Percentiles rank a stretch among this genome's conserved stretches.
phyloP scores from a whole-genome alignment of 1,284 basidiomycete species.

The Wallemia ichthyophaga region DNA sequence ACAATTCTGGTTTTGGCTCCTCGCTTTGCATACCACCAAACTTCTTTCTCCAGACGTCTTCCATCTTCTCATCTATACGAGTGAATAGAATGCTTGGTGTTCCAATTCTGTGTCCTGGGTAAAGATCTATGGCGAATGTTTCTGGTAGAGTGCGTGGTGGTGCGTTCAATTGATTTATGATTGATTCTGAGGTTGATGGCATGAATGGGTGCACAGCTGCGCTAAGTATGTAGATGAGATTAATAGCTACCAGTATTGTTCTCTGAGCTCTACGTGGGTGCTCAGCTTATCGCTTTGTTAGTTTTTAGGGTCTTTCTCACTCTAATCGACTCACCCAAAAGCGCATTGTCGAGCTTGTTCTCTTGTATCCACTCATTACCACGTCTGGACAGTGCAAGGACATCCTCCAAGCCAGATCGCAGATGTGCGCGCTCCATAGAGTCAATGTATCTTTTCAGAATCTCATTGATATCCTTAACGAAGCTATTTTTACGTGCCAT shows the following conservation, averaged over 20 bases:
- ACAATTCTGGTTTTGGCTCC: slow-evolving; percentile 12
- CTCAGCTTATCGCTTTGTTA: neutral
- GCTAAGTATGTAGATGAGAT: slow-evolving; percentile 74
- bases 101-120: slow-evolving; percentile 59
- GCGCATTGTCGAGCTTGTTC: slow-evolving; percentile 64
- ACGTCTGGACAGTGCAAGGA: slow-evolving; percentile 71
- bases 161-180: slow-evolving; percentile 67
- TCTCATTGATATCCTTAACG: slow-evolving; percentile 43
- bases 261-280: neutral
- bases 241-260: slow-evolving; percentile 32
- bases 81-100: slow-evolving; percentile 74
- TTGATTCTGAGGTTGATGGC: slow-evolving; percentile 57
- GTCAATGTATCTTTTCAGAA: slow-evolving; percentile 52
- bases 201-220: slow-evolving; percentile 80
- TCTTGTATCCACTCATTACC: slow-evolving; percentile 86
- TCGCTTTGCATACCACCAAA: slow-evolving; percentile 33
- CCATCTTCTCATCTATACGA: slow-evolving; percentile 73
- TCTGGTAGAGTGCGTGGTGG: slow-evolving; percentile 46
- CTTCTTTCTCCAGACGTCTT: slow-evolving; percentile 44
- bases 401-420: slow-evolving; percentile 50
- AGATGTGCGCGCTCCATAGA: slow-evolving; percentile 79
- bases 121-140: slow-evolving; percentile 39
- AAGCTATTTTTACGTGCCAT: slow-evolving; percentile 36
- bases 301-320: slow-evolving; percentile 66
- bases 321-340: slow-evolving; percentile 47